Evolutionary conservation across 768 basidiomycete genomes (phyloP), one percentile per base, ranked within the genome.

Genomic region (Mycena capillaripes): DNA sequence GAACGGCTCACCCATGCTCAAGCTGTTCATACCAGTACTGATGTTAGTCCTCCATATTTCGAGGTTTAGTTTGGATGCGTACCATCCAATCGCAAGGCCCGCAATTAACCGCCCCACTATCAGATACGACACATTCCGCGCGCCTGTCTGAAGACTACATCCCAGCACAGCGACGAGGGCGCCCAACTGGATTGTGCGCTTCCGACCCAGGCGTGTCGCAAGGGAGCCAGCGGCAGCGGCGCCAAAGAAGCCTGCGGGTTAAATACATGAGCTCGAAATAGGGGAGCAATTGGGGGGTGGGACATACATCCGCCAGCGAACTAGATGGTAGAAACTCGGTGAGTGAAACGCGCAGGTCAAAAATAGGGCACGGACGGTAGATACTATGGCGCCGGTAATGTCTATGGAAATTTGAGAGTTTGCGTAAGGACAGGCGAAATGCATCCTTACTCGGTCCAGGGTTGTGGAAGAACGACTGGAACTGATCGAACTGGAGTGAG

Each of bases 161-260:
- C 89, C 89, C 27, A 89, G 78, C 55, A 89, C 75, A 85, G 89
- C 90, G 67, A 90, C 82, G 61, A 85, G 74, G 29, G 87, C 88
- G 40, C 86, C 81, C 12, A 87, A 57, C 58, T 89, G 87, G 76
- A 90, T 81, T 12, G 84, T 86, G 32, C 83, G 84, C 78, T 87
- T 89, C 30, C 88, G 86, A 34, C 89, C 89, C 55, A 89, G 79
- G 30, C 73, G 71, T 68, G 89, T 86, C 30, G 86, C 89, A 48
- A 89, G 82, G 27, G 79, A 75, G 10, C 82, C 82, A 27, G 88
- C 87, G 17, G 83, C 76, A 64, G 88, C 82, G 29, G 89, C 82
- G 25, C 89, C 89, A 36, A 85, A 74, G 71, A 90, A 82, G 40
- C 69, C 73, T 70, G 57, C 21, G 48, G 4, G 21, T 40, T 19